Evolutionary conservation across 2,329 filamentous ascomycete genomes (phyloP).

Genomic region (Rhinocladiella similis): DNA sequence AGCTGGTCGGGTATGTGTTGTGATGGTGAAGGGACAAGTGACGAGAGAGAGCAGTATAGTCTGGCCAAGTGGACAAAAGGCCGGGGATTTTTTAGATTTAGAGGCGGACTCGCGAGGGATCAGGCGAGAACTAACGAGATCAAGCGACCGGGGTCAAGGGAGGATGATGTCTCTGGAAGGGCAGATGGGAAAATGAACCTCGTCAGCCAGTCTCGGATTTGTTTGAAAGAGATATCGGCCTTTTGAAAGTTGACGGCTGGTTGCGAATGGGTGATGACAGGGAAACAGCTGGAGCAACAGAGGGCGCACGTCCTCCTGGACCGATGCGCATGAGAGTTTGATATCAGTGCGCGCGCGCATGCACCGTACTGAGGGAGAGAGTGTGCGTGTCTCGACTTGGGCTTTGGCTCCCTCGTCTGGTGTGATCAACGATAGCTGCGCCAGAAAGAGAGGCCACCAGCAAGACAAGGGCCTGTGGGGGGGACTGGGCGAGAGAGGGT

Average conservation of each 20-base stretch:
- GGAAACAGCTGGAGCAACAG: constrained; percentile 23
- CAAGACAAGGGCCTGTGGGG: not conserved
- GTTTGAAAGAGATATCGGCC: constrained; percentile 2
- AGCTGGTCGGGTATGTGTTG: not conserved
- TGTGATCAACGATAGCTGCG: not conserved
- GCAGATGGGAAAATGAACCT: constrained; percentile 11
- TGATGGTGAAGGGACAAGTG: constrained; percentile 5
- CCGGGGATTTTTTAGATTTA: constrained; percentile 24
- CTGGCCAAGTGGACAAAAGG: constrained; percentile 1
- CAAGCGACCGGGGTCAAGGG: constrained; percentile 11
- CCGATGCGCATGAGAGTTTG: not conserved
- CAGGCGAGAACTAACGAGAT: constrained; percentile 21
- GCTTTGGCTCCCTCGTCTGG: too few relatives aligned
- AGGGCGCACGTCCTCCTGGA: constrained; percentile 11
- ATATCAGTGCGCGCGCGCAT: constrained; percentile 6
- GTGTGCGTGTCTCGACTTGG: too few relatives aligned
- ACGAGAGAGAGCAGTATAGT: not conserved
- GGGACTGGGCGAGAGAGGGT: not conserved
- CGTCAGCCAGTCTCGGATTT: constrained; percentile 8
- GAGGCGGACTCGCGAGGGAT: constrained; percentile 21
- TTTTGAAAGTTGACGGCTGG: constrained; percentile 5
- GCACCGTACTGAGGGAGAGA: too few relatives aligned
- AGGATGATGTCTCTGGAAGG: constrained; percentile 7
- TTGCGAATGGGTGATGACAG: constrained; percentile 11
- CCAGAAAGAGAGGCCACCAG: not conserved